Evolutionary conservation across 129 eudicot genomes (phyloP), one percentile per base, ranked within the genome.

Genomic region (Flaveria robusta): DNA sequence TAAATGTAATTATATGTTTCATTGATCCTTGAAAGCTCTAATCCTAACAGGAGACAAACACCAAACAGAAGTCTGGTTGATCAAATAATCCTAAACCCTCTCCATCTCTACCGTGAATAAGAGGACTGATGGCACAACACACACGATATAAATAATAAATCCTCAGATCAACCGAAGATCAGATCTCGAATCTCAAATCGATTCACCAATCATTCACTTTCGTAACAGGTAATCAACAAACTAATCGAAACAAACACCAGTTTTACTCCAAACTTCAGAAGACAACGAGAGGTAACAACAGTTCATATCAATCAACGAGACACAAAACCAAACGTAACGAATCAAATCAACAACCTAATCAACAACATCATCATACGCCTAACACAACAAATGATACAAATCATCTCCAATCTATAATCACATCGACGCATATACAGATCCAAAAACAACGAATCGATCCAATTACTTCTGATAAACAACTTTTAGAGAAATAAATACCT

Each of bases 391-490:
- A 16, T 52, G 29, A 43, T 42, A 15, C 16, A 37, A 55, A 18
- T 51, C 8, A 52, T 9, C 9, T 52, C 6, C 24, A 18, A 52
- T 18, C 59, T 19, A 26, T 50, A 14, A 76, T 18, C 24, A 84
- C 66, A 24, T 84, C 84, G 23, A 68, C 41, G 47, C 31, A 77
- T 18, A 56, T 62, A 34, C 72, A 22, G 56, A 78, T 70, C 56
- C 12, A 7, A 29, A 14, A 31, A 34, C 29, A 58, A 51, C 4
- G 52, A 47, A 60, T 50, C 22, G 55, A 79, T 70, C 50, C 77
- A 70, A 77, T 9, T 12, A 58, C 16, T 56, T 37, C 15, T 58
- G 55, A 56, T 42, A 10, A 11, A 73, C 20, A 54, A 42, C 9
- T 51, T 51, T 31, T 19, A 34, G 18, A 45, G 10, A 13, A 58